Evolutionary conservation across 1,139 yeast genomes (phyloP).

Genomic region (Hansenula lynferdii): DNA sequence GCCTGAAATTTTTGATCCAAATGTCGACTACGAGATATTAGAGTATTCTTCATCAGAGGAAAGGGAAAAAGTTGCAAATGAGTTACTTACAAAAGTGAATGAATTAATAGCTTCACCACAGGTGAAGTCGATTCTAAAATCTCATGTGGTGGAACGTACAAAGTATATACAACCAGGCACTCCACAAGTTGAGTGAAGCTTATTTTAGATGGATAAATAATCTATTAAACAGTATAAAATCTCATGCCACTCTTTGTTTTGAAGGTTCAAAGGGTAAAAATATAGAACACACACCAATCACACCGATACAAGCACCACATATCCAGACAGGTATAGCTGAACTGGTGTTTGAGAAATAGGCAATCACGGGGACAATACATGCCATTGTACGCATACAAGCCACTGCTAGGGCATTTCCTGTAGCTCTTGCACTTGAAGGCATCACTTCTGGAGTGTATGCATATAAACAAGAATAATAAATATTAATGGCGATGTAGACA

Average conservation of each 20-base stretch:
- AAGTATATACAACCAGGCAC: no score
- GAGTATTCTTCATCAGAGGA: background rate
- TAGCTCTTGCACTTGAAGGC: slow-evolving; percentile 50
- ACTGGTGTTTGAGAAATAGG: slow-evolving; percentile 37
- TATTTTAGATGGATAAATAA: no score
- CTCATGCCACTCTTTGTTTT: slow-evolving; percentile 25
- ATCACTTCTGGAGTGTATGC: slow-evolving; percentile 59
- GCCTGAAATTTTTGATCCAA: no score
- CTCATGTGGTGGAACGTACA: no score
- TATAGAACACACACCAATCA: slow-evolving; percentile 35
- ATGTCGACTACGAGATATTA: background rate
- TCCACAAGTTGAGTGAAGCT: no score
- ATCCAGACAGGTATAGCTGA: slow-evolving; percentile 50
- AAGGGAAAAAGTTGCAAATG: slow-evolving; percentile 8
- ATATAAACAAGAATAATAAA: slow-evolving; percentile 50
- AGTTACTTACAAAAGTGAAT: slow-evolving; percentile 11
- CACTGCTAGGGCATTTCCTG: slow-evolving; percentile 51
- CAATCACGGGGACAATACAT: slow-evolving; percentile 47
- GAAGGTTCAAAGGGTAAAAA: slow-evolving; percentile 46
- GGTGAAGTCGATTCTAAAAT: no score
- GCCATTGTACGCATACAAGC: slow-evolving; percentile 43
- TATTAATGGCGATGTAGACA: slow-evolving; percentile 42
- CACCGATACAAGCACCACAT: slow-evolving; percentile 51
- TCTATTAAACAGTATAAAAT: no score
- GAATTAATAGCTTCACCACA: no score